phyloP scores from a whole-genome alignment of 352 stramenopile genomes.

The Pythium aquatile region DNA sequence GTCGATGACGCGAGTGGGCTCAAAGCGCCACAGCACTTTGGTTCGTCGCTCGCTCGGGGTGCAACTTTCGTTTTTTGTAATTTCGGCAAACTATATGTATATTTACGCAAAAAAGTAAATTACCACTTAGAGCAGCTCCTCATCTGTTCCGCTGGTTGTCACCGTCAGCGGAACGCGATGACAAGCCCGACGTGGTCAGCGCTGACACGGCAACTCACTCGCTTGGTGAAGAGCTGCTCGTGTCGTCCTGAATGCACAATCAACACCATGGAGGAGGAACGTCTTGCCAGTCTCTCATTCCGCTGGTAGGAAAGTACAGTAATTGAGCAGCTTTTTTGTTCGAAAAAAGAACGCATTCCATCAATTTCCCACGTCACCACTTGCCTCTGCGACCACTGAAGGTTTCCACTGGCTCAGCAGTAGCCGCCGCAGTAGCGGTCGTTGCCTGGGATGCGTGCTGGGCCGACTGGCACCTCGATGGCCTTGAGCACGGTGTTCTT shows the following conservation, averaged over 20 bases:
- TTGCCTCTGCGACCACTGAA: neutral
- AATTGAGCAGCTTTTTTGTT: no score
- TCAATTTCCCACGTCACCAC: neutral
- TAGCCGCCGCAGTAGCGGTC: constrained; percentile 62
- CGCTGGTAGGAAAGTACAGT: neutral
- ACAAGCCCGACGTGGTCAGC: constrained; percentile 11
- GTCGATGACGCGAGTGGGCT: neutral
- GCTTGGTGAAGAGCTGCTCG: neutral
- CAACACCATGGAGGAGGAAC: neutral
- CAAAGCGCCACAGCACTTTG: no score
- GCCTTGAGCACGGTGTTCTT: constrained; percentile 45
- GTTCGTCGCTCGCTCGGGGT: neutral
- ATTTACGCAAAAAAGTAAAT: neutral
- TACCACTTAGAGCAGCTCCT: neutral
- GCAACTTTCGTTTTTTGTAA: neutral
- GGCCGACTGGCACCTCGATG: constrained; percentile 51
- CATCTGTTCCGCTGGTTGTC: neutral
- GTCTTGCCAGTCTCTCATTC: neutral
- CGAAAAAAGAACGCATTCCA: constrained; percentile 4
- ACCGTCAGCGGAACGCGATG: constrained; percentile 4
- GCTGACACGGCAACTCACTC: neutral
- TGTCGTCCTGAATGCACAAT: constrained; percentile 2
- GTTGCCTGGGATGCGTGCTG: constrained; percentile 36
- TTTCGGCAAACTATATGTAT: neutral
- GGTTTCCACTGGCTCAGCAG: constrained; percentile 28